These are phyloP conservation scores for Acanthamoeba castellanii DNA, from an alignment of 208 protist genomes.

Conservation along the genomic window DNA sequence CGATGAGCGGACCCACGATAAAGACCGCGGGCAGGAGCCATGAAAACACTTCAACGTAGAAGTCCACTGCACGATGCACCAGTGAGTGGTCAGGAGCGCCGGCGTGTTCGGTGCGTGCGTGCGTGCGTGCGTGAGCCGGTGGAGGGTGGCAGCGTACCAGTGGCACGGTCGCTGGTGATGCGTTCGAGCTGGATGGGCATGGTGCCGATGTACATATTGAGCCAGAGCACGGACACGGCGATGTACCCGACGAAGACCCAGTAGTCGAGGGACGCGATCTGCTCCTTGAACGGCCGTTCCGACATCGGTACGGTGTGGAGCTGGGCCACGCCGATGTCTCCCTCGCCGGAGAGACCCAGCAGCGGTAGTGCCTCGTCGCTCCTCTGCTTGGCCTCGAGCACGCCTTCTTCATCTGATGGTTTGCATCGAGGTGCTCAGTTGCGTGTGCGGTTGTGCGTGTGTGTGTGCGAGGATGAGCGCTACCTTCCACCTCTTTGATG, in stretches of 20 bases:
- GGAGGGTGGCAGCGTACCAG: background rate
- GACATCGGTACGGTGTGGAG: background rate
- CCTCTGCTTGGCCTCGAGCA: background rate
- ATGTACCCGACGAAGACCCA: background rate
- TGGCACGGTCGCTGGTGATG: background rate
- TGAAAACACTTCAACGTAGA: background rate
- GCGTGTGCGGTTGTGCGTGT: background rate
- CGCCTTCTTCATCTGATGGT: background rate
- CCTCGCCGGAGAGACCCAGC: background rate
- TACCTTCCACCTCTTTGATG: background rate
- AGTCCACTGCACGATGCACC: background rate
- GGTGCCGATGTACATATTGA: conserved; percentile 32
- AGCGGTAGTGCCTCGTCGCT: background rate
- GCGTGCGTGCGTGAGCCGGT: background rate
- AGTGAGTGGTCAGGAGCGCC: background rate
- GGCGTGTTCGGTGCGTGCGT: background rate
- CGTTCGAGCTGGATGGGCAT: background rate
- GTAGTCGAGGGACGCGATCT: conserved; percentile 9
- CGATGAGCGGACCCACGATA: background rate
- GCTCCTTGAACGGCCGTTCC: conserved; percentile 6
- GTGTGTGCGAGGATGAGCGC: background rate
- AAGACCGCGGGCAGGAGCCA: background rate
- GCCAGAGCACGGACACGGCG: background rate
- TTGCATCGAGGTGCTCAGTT: background rate
- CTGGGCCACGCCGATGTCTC: background rate